A percentile compares a stretch with the other conserved stretches of the same genome.
These are phyloP conservation scores for Annona cherimola DNA, from an alignment of 164 flowering plant genomes.

Conservation along the genomic window DNA sequence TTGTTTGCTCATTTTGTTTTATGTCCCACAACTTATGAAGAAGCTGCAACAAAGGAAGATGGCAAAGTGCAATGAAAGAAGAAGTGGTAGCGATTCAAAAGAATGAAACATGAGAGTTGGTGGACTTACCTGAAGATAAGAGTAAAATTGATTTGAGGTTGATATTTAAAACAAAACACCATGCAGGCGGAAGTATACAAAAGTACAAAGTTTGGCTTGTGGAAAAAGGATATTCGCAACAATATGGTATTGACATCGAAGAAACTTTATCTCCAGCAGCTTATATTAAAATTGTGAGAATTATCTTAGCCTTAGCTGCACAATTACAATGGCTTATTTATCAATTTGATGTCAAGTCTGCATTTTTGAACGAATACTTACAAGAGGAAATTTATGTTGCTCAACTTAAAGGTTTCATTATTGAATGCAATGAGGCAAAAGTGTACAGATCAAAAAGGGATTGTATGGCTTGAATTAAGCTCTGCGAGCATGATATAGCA, in stretches of 20 bases:
- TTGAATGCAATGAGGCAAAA: background rate
- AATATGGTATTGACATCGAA: background rate
- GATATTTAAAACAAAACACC: background rate
- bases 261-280: background rate
- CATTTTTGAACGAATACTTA: background rate
- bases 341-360: conserved; percentile 2
- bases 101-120: too few relatives aligned
- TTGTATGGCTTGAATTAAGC: conserved; percentile 1
- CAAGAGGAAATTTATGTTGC: background rate
- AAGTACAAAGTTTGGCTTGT: background rate
- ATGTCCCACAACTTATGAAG: too few relatives aligned
- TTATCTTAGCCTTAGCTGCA: background rate
- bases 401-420: background rate
- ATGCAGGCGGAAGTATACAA: background rate
- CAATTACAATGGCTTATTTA: background rate
- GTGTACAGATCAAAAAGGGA: background rate
- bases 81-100: too few relatives aligned
- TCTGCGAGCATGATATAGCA: background rate
- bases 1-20: too few relatives aligned
- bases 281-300: background rate
- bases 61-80: too few relatives aligned
- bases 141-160: background rate
- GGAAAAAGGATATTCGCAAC: background rate
- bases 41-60: too few relatives aligned
- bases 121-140: too few relatives aligned